Base-by-base conservation (phyloP, 306 rosid species). In the Quercus mongolica region DNA sequence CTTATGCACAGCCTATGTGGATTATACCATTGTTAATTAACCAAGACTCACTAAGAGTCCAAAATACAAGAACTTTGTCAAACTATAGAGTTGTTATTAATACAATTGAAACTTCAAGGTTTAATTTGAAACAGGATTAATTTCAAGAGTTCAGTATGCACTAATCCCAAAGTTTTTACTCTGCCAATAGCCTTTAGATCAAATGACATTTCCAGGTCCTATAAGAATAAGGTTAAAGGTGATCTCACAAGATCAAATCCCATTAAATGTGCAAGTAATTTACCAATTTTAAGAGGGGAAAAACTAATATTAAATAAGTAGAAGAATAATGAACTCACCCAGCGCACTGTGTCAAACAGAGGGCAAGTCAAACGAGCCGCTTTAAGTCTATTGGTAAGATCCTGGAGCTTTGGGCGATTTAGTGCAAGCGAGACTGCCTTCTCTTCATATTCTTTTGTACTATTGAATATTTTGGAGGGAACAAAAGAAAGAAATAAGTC, bases 401-500 rank as follows among this genome's bases (percentile, higher is more conserved):
- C 92, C 76, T 86, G 88, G 74, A 96, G 98, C 89, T 90, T 93
- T 19, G 92, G 72, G 46, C 87, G 96, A 84, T 89, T 88, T 87
- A 96, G 49, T 18, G 99, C 97, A 83, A 96, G 75, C 56, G 90
- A 87, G 26, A 93, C 99, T 3, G 99, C 99, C 85, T 77, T 96
- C 76, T 96, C 99, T 85, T 93, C 98, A 23, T 96, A 96, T 79
- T 93, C 99, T 83, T 87, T 88, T 92, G 90, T 93, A 76, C 99
- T 96, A 70, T 63, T 71, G 11, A 33, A 30, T 80, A 78, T 59
- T 71, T 67, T 4, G 28, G 46, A 33, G 52, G 17, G 51, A 49
- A 23, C 10, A 7, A 38, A 20, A 12, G 76, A 80, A 19, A 61
- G 44, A 21, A 5, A 56, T 21, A 17, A 69, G 62, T 17, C 56